Evolutionary conservation across 1,139 yeast genomes (phyloP), one percentile per base, ranked within the genome.

Genomic region (Sugiyamaella pinicola): DNA sequence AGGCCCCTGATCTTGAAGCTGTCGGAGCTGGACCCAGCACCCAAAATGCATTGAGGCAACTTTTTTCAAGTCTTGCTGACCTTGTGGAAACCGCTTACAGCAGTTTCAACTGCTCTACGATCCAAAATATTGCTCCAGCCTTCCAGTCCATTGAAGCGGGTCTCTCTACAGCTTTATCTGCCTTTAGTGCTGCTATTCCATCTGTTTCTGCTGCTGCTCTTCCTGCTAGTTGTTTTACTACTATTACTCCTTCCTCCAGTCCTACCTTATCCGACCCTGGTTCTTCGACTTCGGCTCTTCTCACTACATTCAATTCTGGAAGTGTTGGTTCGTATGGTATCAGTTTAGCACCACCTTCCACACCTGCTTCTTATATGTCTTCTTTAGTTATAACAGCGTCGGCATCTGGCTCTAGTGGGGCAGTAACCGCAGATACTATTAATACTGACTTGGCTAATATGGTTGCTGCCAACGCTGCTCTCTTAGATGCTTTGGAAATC

Each of bases 21-120:
- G 60, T 57, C 28, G 58, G 59, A 18, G 53, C 57, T 40, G 45
- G 52, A 15, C 6, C 43, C 10, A 56, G 57, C 50, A 59, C 57
- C 22, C 49, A 50, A 48, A 42, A 28, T 13, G 59, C 55, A 22
- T 49, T 58, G 47, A 46, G 53, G 15, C 29, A 22, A n/a, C 51
- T 58, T 13, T 53, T 53, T 34, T 26, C 46, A 18, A 31, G 48
- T 38, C 47, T 54, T 37, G 53, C 39, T 47, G 21, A 45, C 15
- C 44, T 58, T 24, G 54, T 52, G 39, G n/a, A 39, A 3, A 54
- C 57, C 22, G 52, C 59, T 41, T 49, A 49, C 37, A 52, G 34
- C 21, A 35, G 12, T 2, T 18, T 38, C 21, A 47, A 40, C 18
- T 33, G 42, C 22, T 19, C 40, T 17, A 19, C 47, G 10, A 26